A percentile compares a stretch with the other conserved stretches of the same genome.
These are phyloP conservation scores for Hortiboletus rubellus DNA, from an alignment of 1,284 basidiomycete genomes.

Conservation along the genomic window DNA sequence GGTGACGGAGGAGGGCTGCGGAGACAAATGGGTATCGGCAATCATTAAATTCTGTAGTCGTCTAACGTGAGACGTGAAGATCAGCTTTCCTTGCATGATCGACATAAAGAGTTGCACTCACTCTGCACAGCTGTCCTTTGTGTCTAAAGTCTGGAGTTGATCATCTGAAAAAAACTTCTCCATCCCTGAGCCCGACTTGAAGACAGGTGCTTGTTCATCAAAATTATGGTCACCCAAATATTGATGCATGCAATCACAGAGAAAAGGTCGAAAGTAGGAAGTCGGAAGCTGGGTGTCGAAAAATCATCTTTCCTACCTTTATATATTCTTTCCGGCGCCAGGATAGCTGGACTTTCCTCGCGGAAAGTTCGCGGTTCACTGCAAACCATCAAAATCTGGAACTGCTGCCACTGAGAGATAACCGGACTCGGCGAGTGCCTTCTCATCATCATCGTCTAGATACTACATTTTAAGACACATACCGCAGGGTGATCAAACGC, in stretches of 20 bases:
- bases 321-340: background rate
- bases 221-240: background rate
- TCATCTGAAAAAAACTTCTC: background rate
- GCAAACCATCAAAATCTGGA: background rate
- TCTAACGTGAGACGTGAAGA: background rate
- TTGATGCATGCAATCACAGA: background rate
- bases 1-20: background rate
- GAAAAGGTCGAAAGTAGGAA: background rate
- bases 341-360: background rate
- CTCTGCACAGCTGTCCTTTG: background rate
- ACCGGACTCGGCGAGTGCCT: no score
- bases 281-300: background rate
- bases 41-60: background rate
- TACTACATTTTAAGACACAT: background rate
- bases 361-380: background rate
- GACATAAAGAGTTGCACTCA: background rate
- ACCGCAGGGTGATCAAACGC: background rate
- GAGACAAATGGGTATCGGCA: background rate
- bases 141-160: background rate
- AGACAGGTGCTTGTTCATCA: background rate
- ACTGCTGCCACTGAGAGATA: background rate
- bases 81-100: conserved; percentile 2
- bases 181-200: background rate
- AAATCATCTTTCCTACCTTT: background rate
- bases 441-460: no score